phyloP scores from a whole-genome alignment of 306 rosid species.

The Gynostemma pentaphyllum region DNA sequence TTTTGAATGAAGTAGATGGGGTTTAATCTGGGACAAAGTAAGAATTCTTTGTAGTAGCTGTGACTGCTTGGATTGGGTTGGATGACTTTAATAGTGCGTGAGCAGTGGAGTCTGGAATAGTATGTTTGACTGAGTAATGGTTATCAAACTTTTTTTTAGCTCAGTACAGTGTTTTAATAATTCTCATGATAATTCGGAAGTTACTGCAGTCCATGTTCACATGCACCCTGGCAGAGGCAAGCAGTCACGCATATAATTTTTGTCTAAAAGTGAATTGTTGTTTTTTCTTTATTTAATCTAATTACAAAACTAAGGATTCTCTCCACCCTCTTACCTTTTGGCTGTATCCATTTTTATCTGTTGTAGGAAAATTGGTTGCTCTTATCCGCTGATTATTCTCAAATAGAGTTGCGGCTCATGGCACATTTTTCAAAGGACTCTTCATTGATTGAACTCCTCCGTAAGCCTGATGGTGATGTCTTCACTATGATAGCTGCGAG shows the following conservation, averaged over 20 bases:
- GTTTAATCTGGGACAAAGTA: not conserved
- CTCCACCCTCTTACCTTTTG: not conserved
- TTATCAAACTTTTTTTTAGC: not conserved
- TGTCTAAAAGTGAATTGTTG: not conserved
- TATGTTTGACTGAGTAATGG: not conserved
- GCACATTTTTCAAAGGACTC: slow-evolving; percentile 90
- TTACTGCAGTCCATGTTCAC: not conserved
- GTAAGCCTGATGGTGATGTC: slow-evolving; percentile 67
- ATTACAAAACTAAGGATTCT: not conserved
- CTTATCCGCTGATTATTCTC: slow-evolving; percentile 93
- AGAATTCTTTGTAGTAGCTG: not conserved
- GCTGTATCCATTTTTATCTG: not conserved
- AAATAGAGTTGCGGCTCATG: slow-evolving; percentile 91
- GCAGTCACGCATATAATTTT: not conserved
- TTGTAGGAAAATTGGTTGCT: slow-evolving; percentile 84
- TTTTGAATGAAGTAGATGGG: not conserved
- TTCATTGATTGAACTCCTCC: slow-evolving; percentile 57
- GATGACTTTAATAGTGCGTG: not conserved
- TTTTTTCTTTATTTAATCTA: not conserved
- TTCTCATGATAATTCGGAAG: not conserved
- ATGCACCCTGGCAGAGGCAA: not conserved
- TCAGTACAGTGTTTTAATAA: not conserved
- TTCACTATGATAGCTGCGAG: slow-evolving; percentile 82
- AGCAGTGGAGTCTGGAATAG: not conserved
- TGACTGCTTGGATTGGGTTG: not conserved